These are phyloP conservation scores for Sporothrix dimorphospora DNA, from an alignment of 2,329 filamentous ascomycete species.

Conservation along the genomic window DNA sequence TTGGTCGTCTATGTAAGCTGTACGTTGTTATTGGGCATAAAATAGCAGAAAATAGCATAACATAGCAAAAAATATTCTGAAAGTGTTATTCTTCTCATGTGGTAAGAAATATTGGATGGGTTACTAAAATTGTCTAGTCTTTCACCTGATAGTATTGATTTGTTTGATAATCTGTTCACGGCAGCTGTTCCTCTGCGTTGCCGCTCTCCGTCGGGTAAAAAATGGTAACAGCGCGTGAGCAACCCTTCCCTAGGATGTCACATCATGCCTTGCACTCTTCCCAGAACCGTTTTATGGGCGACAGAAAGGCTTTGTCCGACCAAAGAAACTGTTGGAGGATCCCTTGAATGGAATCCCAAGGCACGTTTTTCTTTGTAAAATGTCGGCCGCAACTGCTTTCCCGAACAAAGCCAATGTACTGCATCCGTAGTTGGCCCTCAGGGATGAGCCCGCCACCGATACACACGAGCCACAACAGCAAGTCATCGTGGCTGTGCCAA, in stretches of 20 bases:
- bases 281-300: slow-evolving; percentile 6
- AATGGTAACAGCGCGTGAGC: no score
- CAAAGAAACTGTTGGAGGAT: slow-evolving; percentile 8
- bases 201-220: no score
- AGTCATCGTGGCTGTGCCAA: not conserved
- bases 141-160: not conserved
- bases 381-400: not conserved
- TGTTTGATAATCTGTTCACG: not conserved
- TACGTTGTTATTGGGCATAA: no score
- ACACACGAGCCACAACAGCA: slow-evolving; percentile 6
- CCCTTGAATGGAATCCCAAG: not conserved
- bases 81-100: not conserved
- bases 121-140: not conserved
- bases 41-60: no score
- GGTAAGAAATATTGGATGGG: not conserved
- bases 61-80: no score
- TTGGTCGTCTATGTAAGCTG: no score
- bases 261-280: not conserved
- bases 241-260: not conserved
- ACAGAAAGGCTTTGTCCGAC: slow-evolving; percentile 1
- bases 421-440: not conserved
- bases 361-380: not conserved
- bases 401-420: not conserved
- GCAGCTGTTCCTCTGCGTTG: not conserved
- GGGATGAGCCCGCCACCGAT: slow-evolving; percentile 3